Percentiles rank a stretch among this genome's conserved stretches.
These are phyloP conservation scores for Pseudogymnoascus sp. DNA, from an alignment of 2,329 filamentous ascomycete genomes.

Conservation along the genomic window DNA sequence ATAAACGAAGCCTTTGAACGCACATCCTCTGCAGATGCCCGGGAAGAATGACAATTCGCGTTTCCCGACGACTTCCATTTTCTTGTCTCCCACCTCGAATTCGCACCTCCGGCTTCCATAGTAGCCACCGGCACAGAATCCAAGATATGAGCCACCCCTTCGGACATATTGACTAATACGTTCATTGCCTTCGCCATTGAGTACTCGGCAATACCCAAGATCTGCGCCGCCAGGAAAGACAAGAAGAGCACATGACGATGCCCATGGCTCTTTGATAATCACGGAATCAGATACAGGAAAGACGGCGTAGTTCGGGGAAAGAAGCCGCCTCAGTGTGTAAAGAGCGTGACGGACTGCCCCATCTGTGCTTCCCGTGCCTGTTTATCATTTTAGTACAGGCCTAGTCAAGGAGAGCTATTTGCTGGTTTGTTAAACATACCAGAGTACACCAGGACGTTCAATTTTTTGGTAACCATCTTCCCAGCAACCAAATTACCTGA, in stretches of 20 bases:
- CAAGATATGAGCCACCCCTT: slow-evolving; percentile 77
- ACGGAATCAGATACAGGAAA: slow-evolving; percentile 73
- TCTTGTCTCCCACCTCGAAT: slow-evolving; percentile 79
- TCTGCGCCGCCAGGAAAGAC: slow-evolving; percentile 95
- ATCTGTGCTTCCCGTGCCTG: slow-evolving; percentile 77
- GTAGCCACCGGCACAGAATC: slow-evolving; percentile 92
- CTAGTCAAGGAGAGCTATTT: not conserved
- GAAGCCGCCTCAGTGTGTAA: slow-evolving; percentile 75
- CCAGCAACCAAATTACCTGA: not conserved
- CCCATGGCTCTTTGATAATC: slow-evolving; percentile 88
- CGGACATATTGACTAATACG: slow-evolving; percentile 81
- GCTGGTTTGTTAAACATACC: slow-evolving; percentile 46
- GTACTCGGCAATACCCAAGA: slow-evolving; percentile 76
- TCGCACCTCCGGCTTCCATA: slow-evolving; percentile 78
- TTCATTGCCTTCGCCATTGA: slow-evolving; percentile 84
- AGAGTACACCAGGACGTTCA: slow-evolving; percentile 92
- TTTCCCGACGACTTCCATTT: slow-evolving; percentile 77
- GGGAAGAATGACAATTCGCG: slow-evolving; percentile 87
- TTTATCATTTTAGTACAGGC: slow-evolving; percentile 14
- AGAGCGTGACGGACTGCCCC: slow-evolving; percentile 88
- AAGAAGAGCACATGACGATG: slow-evolving; percentile 75
- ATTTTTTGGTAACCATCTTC: slow-evolving; percentile 57
- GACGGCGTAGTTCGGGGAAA: slow-evolving; percentile 88
- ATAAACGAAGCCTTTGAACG: slow-evolving; percentile 87
- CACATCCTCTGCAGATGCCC: slow-evolving; percentile 75